Base-by-base conservation (phyloP, 2,329 filamentous ascomycete genomes). In the Zymoseptoria tritici region DNA sequence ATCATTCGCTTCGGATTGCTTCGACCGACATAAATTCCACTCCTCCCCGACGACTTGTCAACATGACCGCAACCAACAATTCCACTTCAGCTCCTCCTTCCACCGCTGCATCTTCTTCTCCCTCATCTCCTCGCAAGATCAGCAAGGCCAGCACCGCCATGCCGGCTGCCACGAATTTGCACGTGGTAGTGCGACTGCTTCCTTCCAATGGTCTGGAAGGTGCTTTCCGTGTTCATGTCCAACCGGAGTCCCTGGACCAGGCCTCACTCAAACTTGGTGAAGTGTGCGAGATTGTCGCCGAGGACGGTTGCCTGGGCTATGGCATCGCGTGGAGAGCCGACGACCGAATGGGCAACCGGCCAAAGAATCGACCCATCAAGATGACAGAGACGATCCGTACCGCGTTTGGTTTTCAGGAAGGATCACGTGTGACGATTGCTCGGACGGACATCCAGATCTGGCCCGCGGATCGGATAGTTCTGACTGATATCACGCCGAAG, bases 321-420 rank as follows among this genome's bases (percentile, higher is more conserved):
- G 85, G 82, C n/a, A 80, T 88, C 66, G 84, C 83, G 9, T 88
- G 85, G 85, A 75, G 79, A 49, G 81, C 83, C 3, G 70, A 78
- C 42, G 77, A 78, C 59, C 74, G 73, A 2, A 77, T 76, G 76
- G 57, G 78, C 77, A 55, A 65, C 74, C 86, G 67, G 78, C 90
- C 65, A 82, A 85, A 69, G 84, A 84, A 65, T 83, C 86, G 63
- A 80, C 90, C 59, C 78, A 89, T 55, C 81, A 92, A 78, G 84
- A 90, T 77, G 86, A 76, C 89, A 21, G 86, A 89, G 63, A 80
- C 84, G 5, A 84, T 95, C 57, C 87, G 89, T 63, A 86, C 89
- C 42, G 82, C 84, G 6, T 88, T 88, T 65, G 84, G 84, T 0
- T 82, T 96, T 66, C 87, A 87, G 62, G 78, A 94, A 3, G 85